Conservation (phyloP, 108 stramenopile genomes). For the Cyclotella choctawhatcheeana region DNA sequence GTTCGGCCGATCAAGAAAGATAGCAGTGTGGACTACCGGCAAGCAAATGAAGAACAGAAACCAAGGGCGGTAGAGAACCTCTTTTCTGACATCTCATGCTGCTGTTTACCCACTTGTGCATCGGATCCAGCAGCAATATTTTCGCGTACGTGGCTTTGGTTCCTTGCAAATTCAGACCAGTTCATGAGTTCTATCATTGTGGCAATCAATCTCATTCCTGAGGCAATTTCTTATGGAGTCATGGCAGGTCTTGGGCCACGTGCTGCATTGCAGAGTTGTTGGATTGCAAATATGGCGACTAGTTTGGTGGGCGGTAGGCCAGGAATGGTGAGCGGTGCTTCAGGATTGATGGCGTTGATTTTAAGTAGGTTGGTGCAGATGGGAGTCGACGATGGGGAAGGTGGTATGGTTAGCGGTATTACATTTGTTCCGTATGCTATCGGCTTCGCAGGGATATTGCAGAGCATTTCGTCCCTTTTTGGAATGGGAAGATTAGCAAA, state of each 20-base stretch:
- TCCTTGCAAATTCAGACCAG: conserved; percentile 52
- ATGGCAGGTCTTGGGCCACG: conserved; percentile 61
- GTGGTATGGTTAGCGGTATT: conserved; percentile 28
- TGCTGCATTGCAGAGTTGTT: conserved; percentile 51
- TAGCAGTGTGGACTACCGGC: neutral
- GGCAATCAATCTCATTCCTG: conserved; percentile 58
- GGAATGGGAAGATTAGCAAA: conserved; percentile 45
- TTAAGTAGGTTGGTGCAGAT: conserved; percentile 32
- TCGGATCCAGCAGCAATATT: conserved; percentile 21
- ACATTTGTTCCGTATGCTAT: conserved; percentile 59
- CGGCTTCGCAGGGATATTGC: conserved; percentile 54
- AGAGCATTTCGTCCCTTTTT: conserved; percentile 46
- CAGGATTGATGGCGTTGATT: conserved; percentile 45
- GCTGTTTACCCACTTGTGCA: conserved; percentile 50
- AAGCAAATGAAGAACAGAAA: neutral
- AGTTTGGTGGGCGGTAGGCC: conserved; percentile 61
- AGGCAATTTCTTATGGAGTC: conserved; percentile 58
- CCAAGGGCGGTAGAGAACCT: conserved; percentile 25
- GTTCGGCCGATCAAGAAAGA: neutral
- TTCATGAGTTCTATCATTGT: conserved; percentile 57
- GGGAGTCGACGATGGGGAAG: conserved; percentile 4
- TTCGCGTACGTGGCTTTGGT: conserved; percentile 37
- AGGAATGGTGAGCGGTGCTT: conserved; percentile 64
- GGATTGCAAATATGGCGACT: conserved; percentile 60
- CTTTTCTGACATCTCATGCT: conserved; percentile 45